Conservation (phyloP, 805 yeast genomes). For the Pichia sporocuriosa region DNA sequence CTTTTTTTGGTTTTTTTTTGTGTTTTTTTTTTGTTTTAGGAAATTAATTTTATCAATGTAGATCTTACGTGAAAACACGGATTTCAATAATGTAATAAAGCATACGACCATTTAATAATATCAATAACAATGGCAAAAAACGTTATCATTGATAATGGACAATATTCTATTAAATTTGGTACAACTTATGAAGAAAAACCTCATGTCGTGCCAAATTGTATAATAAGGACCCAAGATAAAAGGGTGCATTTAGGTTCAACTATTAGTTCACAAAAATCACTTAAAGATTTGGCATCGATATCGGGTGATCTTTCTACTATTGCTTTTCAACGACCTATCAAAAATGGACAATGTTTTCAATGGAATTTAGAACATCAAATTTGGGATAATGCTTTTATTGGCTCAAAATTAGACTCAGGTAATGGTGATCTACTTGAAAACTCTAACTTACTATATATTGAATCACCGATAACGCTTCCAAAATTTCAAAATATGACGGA, state of each 20-base stretch:
- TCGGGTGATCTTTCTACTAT: constrained; percentile 44
- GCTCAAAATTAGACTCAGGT: constrained; percentile 28
- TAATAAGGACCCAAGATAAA: constrained; percentile 72
- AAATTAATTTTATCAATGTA: too few species aligned
- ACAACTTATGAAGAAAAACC: constrained; percentile 39
- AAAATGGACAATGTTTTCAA: constrained; percentile 79
- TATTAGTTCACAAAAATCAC: constrained; percentile 21
- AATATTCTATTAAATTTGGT: constrained; percentile 72
- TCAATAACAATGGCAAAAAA: constrained; percentile 16
- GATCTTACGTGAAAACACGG: too few species aligned
- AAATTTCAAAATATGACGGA: constrained; percentile 78
- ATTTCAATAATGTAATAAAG: too few species aligned
- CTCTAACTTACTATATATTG: constrained; percentile 63
- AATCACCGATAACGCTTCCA: constrained; percentile 76
- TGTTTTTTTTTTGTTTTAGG: too few species aligned
- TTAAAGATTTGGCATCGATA: constrained; percentile 48
- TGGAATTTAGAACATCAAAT: constrained; percentile 88
- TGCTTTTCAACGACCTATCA: constrained; percentile 72
- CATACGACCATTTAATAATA: too few species aligned
- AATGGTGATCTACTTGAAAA: constrained; percentile 38
- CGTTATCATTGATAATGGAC: constrained; percentile 83
- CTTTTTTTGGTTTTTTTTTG: too few species aligned
- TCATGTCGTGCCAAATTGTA: constrained; percentile 53
- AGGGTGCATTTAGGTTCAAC: constrained; percentile 68
- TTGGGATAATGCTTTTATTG: constrained; percentile 74